These are phyloP conservation scores for Talaromyces sp. DNA, from an alignment of 2,329 filamentous ascomycete species.

Conservation along the genomic window DNA sequence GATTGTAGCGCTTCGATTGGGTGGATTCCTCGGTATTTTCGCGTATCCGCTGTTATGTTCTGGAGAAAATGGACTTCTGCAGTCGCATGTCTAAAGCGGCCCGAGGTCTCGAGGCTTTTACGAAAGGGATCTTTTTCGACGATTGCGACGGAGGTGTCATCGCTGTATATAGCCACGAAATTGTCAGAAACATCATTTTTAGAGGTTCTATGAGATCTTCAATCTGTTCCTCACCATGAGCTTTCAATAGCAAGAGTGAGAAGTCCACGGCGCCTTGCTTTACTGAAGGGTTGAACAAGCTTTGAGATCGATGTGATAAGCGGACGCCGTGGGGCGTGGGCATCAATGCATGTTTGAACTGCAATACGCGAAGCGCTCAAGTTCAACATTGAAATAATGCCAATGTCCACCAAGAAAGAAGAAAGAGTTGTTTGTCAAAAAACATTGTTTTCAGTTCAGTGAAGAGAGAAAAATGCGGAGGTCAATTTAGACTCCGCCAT, in stretches of 20 bases:
- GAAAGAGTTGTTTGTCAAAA: neutral
- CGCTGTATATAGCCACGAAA: conserved; percentile 45
- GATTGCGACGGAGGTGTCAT: conserved; percentile 86
- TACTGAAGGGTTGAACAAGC: neutral
- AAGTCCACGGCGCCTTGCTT: conserved; percentile 19
- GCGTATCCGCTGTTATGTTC: conserved; percentile 76
- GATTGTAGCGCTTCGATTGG: conserved; percentile 69
- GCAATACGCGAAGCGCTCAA: neutral
- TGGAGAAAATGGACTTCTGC: conserved; percentile 70
- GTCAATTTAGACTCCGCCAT: conserved; percentile 1
- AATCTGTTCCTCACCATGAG: conserved; percentile 33
- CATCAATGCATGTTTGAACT: neutral
- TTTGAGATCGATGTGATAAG: neutral
- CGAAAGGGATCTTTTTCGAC: conserved; percentile 52
- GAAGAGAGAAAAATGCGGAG: neutral
- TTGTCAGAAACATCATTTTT: neutral
- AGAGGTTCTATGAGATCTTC: neutral
- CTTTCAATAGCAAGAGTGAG: conserved; percentile 46
- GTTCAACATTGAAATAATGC: neutral
- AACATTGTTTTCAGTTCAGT: neutral
- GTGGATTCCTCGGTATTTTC: conserved; percentile 69
- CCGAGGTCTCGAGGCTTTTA: neutral
- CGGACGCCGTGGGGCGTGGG: neutral
- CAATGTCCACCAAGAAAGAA: neutral
- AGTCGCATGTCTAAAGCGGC: conserved; percentile 13